Conservation (phyloP, 2,329 filamentous ascomycete species). For the Neofusicoccum sp. region DNA sequence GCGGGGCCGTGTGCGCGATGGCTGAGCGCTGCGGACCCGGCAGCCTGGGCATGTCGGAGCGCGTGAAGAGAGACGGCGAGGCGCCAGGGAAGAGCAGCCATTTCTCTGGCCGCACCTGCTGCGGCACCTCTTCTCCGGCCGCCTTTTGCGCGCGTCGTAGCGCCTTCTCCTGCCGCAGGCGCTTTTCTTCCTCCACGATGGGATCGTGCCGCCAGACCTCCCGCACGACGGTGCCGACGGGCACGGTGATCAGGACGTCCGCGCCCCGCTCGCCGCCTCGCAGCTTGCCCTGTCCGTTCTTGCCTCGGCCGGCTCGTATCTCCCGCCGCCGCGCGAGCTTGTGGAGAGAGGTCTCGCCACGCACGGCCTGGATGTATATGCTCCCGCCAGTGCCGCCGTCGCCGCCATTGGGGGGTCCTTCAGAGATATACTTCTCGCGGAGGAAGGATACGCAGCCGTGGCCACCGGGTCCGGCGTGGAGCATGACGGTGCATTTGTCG, state of each 20-base stretch:
- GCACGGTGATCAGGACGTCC: constrained; percentile 84
- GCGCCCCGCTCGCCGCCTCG: constrained; percentile 76
- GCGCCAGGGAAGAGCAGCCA: constrained; percentile 86
- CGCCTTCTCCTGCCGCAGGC: constrained; percentile 21
- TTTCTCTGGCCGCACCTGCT: constrained; percentile 57
- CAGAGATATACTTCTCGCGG: constrained; percentile 82
- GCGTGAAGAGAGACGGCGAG: constrained; percentile 65
- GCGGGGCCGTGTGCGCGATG: constrained; percentile 66
- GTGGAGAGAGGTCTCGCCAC: constrained; percentile 88
- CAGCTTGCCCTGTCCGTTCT: constrained; percentile 71
- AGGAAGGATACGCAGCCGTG: constrained; percentile 93
- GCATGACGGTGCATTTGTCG: constrained; percentile 75
- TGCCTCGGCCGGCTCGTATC: constrained; percentile 72
- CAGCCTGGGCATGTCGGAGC: constrained; percentile 57
- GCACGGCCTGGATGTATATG: constrained; percentile 89
- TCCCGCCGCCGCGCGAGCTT: constrained; percentile 79
- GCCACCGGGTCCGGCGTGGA: constrained; percentile 79
- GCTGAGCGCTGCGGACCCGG: constrained; percentile 56
- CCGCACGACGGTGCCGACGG: constrained; percentile 84
- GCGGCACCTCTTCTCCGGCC: constrained; percentile 36
- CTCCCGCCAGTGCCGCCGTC: constrained; percentile 91
- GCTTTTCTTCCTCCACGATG: constrained; percentile 59
- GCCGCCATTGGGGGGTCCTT: constrained; percentile 91
- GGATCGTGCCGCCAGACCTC: constrained; percentile 80
- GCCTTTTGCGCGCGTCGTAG: constrained; percentile 30